phyloP scores from a whole-genome alignment of 208 protist species.

The Leishmania tropica region DNA sequence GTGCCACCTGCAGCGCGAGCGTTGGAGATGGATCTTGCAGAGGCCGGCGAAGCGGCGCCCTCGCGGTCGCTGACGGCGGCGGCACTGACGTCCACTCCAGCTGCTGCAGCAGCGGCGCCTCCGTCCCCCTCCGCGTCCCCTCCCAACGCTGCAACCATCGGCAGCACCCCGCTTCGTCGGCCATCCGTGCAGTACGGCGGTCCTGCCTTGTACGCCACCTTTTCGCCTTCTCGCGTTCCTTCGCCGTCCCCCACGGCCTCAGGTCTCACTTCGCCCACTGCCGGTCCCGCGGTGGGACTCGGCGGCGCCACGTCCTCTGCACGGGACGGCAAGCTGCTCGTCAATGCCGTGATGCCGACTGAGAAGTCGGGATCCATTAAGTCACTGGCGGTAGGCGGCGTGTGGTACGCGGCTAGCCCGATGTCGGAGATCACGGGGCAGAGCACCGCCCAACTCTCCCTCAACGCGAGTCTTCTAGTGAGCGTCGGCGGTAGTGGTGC shows the following conservation, averaged over 20 bases:
- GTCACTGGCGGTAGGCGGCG: conserved; percentile 6
- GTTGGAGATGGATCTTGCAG: conserved; percentile 28
- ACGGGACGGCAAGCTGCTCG: conserved; percentile 24
- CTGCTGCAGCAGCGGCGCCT: neutral
- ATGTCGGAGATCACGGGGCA: neutral
- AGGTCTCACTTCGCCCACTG: conserved; percentile 4
- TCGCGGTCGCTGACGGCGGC: neutral
- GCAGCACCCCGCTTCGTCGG: conserved; percentile 22
- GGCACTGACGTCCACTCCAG: neutral
- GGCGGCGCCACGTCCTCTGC: conserved; percentile 4
- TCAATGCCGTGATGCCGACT: conserved; percentile 40
- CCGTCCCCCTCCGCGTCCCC: neutral
- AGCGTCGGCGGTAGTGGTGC: conserved; percentile 4
- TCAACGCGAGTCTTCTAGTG: conserved; percentile 16
- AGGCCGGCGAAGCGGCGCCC: conserved; percentile 15
- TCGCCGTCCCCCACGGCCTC: conserved; percentile 9
- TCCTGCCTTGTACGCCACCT: conserved; percentile 13
- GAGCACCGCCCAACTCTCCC: neutral
- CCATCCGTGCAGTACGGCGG: conserved; percentile 32
- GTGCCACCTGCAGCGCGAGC: conserved; percentile 20
- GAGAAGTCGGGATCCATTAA: conserved; percentile 35
- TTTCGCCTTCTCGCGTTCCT: conserved; percentile 11
- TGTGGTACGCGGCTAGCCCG: conserved; percentile 16
- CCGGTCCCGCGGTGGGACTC: neutral
- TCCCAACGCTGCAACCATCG: neutral